Percentiles rank a stretch among this genome's conserved stretches.
These are phyloP conservation scores for Lagenidium sp. DNA, from an alignment of 352 stramenopile species.

Conservation along the genomic window DNA sequence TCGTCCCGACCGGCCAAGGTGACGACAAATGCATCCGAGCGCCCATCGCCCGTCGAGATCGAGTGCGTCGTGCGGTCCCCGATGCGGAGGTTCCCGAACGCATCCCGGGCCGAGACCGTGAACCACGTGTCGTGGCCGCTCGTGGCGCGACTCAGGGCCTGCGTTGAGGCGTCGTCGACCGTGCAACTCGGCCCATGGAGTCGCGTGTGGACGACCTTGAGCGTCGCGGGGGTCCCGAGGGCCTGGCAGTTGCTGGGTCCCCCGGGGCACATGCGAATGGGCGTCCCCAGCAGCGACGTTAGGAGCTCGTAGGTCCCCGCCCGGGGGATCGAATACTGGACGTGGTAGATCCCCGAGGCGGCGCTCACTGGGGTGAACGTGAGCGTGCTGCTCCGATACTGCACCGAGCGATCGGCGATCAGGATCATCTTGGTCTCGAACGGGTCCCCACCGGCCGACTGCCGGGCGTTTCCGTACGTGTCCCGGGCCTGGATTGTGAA, in stretches of 20 bases:
- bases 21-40: slow-evolving; percentile 90
- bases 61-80: slow-evolving; percentile 65
- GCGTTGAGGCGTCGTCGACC: slow-evolving; percentile 56
- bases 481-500: slow-evolving; percentile 96
- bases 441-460: slow-evolving; percentile 36
- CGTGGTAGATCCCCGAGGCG: slow-evolving; percentile 78
- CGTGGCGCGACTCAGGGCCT: slow-evolving; percentile 63
- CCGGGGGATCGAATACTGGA: slow-evolving; percentile 91
- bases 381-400: slow-evolving; percentile 78
- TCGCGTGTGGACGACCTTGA: slow-evolving; percentile 86
- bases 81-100: slow-evolving; percentile 90
- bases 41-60: slow-evolving; percentile 64
- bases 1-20: slow-evolving; percentile 62
- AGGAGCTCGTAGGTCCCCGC: slow-evolving; percentile 84
- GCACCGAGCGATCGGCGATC: slow-evolving; percentile 33
- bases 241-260: slow-evolving; percentile 20
- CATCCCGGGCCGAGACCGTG: slow-evolving; percentile 82
- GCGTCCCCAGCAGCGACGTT: slow-evolving; percentile 70
- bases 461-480: slow-evolving; percentile 84
- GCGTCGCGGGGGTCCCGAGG: slow-evolving; percentile 37
- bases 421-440: slow-evolving; percentile 87
- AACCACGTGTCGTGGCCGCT: slow-evolving; percentile 87
- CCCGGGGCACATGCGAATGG: slow-evolving; percentile 88
- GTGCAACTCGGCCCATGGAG: slow-evolving; percentile 86
- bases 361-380: slow-evolving; percentile 14